phyloP scores from a whole-genome alignment of 148 eudicot species.

The Spergularia bocconei region DNA sequence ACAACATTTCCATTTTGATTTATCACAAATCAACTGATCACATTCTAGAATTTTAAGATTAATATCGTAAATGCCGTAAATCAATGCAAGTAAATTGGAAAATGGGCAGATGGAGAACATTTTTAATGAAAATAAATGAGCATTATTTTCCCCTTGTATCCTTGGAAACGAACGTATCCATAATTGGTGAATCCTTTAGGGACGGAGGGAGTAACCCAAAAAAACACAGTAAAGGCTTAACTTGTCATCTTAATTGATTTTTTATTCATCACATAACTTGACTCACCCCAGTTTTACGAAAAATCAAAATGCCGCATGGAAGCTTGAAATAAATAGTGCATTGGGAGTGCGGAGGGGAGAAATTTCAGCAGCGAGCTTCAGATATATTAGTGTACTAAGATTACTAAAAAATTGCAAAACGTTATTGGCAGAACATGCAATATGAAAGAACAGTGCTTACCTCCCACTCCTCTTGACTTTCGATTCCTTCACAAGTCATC shows the following conservation, averaged over 20 bases:
- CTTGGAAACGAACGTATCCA: background rate
- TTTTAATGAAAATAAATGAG: background rate
- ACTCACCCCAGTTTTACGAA: background rate
- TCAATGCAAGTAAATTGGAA: background rate
- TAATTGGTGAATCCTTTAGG: background rate
- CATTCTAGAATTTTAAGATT: background rate
- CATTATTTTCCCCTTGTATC: background rate
- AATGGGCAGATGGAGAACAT: background rate
- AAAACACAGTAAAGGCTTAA: background rate
- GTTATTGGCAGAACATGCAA: background rate
- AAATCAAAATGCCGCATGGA: background rate
- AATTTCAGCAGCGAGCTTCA: background rate
- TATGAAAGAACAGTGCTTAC: constrained; percentile 28
- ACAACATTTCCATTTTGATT: background rate
- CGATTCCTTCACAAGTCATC: constrained; percentile 72
- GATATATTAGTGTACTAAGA: background rate
- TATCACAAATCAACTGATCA: background rate
- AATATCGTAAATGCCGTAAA: too few relatives aligned
- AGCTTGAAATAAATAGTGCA: background rate
- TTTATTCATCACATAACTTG: background rate
- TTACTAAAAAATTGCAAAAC: background rate
- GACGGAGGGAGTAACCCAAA: background rate
- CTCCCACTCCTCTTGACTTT: constrained; percentile 90
- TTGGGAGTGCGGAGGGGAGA: background rate
- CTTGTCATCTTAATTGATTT: background rate